A percentile compares a stretch with the other conserved stretches of the same genome.
Evolutionary conservation across 192 early-diverging fungal species (phyloP).

Genomic region (Kappamyces sp.): DNA sequence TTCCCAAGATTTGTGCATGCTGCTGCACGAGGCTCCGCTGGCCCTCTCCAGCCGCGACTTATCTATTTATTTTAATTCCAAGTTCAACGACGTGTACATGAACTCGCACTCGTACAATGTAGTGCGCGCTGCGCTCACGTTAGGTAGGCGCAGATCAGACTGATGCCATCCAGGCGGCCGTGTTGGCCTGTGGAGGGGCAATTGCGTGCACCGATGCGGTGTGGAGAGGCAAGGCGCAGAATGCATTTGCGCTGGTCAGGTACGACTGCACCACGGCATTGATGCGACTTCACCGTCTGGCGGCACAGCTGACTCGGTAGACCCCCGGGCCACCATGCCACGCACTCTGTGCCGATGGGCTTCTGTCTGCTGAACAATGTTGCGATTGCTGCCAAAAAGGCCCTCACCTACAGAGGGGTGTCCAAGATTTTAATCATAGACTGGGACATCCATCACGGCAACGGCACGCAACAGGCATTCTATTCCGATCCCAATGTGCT

Average conservation of each 20-base stretch:
- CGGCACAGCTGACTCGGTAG: slow-evolving; percentile 23
- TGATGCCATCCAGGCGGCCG: slow-evolving; percentile 55
- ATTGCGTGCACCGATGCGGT: slow-evolving; percentile 70
- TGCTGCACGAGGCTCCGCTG: not conserved
- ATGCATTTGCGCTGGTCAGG: slow-evolving; percentile 78
- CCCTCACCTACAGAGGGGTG: slow-evolving; percentile 42
- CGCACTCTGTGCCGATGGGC: slow-evolving; percentile 58
- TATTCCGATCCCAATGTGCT: slow-evolving; percentile 70
- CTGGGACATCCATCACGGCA: slow-evolving; percentile 96
- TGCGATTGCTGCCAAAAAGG: slow-evolving; percentile 67
- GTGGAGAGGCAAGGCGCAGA: slow-evolving; percentile 50
- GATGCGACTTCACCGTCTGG: not conserved
- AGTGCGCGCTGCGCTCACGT: not conserved
- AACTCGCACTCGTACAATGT: slow-evolving; percentile 9
- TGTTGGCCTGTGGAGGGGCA: slow-evolving; percentile 69
- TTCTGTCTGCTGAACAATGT: slow-evolving; percentile 91
- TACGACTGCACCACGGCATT: not conserved
- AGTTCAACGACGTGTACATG: slow-evolving; percentile 29
- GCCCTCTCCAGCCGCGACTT: slow-evolving; percentile 7
- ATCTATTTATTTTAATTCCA: not conserved
- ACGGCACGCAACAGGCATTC: slow-evolving; percentile 84
- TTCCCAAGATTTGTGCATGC: slow-evolving; percentile 8
- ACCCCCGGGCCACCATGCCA: slow-evolving; percentile 93
- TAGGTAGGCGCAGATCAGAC: slow-evolving; percentile 3
- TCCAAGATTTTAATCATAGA: slow-evolving; percentile 76